Evolutionary conservation across 768 basidiomycete genomes (phyloP), one percentile per base, ranked within the genome.

Genomic region (Fomitopsis pulvina): DNA sequence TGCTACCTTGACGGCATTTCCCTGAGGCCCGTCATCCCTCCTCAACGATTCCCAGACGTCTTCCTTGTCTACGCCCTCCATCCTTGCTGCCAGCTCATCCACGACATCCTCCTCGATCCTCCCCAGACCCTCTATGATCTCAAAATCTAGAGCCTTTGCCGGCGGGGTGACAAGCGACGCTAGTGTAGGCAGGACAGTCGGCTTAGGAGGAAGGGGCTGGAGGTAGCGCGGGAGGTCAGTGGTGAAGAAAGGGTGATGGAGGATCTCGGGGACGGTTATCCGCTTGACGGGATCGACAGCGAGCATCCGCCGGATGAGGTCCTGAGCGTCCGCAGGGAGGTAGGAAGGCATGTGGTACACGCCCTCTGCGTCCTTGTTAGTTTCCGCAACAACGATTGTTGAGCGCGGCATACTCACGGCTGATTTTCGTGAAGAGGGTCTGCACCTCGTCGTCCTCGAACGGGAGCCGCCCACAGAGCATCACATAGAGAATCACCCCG

Each of bases 401-500:
- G 14, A 14, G 42, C 44, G 30, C 37, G 0, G 40, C 3, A 22
- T 8, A 72, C 83, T 62, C 59, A 86, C 91, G 85, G 53, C 86
- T 87, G 60, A 99, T 98, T 71, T 97, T 97, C 49, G 87, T 84
- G 71, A 98, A 98, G 10, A 99, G 69, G 0, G 80, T 76, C 43
- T 92, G 90, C 37, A 98, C 92, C 62, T 96, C 89, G 40, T 96
- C 92, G 67, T 98, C 94, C 69, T 98, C 96, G 63, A 99, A 99
- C 1, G 96, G 96, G 26, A 99, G 77, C 41, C 88, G 74, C 4
- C 95, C 96, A 61, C 90, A 94, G 4, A 99, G 78, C 85, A 99
- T 93, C 50, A 98, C 96, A 69, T 94, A 97, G 45, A 99, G 78
- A 57, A 99, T 98, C n/a, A 99, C 95, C 0, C 96, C 96, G 48